These are phyloP conservation scores for Oryza meyeriana DNA, from an alignment of 176 grass and related monocot genomes.

Conservation along the genomic window DNA sequence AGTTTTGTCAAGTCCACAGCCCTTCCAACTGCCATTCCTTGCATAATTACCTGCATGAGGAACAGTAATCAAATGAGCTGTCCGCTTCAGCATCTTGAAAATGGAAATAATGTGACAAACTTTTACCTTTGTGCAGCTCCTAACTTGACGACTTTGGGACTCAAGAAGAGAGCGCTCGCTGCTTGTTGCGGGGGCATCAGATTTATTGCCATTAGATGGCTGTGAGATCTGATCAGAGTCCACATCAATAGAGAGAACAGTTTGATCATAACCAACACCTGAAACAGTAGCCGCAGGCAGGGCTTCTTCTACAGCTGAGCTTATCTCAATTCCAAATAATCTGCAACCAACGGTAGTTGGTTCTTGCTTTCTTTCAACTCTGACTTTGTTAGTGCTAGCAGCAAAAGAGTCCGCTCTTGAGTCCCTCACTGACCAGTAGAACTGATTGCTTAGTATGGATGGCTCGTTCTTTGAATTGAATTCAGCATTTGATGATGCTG, in stretches of 20 bases:
- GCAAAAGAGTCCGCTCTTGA: constrained; percentile 34
- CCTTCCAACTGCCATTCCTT: constrained; percentile 88
- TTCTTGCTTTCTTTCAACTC: constrained; percentile 63
- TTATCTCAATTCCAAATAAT: constrained; percentile 89
- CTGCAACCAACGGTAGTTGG: constrained; percentile 51
- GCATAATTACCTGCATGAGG: constrained; percentile 75
- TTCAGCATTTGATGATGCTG: constrained; percentile 40
- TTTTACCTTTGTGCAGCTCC: constrained; percentile 94
- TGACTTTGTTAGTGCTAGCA: constrained; percentile 47
- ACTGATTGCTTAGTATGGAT: constrained; percentile 36
- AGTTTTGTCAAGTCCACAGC: constrained; percentile 88
- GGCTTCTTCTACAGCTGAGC: constrained; percentile 42
- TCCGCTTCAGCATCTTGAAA: background rate
- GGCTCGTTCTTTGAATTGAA: constrained; percentile 42
- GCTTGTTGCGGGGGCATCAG: constrained; percentile 49
- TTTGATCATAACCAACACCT: constrained; percentile 43
- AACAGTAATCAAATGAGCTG: constrained; percentile 22
- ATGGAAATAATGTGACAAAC: constrained; percentile 15
- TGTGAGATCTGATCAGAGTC: constrained; percentile 52
- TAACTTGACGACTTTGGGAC: constrained; percentile 61
- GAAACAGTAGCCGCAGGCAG: constrained; percentile 28
- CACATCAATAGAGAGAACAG: constrained; percentile 29
- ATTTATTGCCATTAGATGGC: constrained; percentile 50
- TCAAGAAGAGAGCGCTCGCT: constrained; percentile 52
- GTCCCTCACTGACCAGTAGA: constrained; percentile 55